Evolutionary conservation across 352 stramenopile genomes (phyloP), one percentile per base, ranked within the genome.

Genomic region (Albugo laibachii): DNA sequence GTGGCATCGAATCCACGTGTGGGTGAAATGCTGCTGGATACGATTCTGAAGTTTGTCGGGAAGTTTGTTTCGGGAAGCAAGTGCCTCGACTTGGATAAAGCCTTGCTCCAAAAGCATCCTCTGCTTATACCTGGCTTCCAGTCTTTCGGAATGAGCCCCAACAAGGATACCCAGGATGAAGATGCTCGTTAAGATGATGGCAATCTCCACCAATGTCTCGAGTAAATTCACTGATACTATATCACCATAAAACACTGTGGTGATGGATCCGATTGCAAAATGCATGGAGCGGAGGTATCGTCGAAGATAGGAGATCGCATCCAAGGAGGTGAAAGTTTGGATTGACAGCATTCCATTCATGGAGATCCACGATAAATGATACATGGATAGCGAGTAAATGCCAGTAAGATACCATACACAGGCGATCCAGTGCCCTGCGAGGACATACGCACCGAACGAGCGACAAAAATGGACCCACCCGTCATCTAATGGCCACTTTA

Each of bases 91-190:
- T 59, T 80, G 64, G 18, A 59, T 63, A 21, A 83, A 50, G 43
- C 79, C 68, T 55, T 81, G 66, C 54, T 81, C 71, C 41, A 83
- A 81, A 41, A 74, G 47, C 66, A 81, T 80, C 19, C 65, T 62
- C 38, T 69, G 61, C 54, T 77, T 72, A 58, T 80, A 81, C 41
- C 66, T 68, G 18, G 66, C 48, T 49, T 80, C 66, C 38, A 83
- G 65, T 43, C 66, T 61, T 55, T 83, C 65, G 38, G 62, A 57
- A 27, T 80, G 66, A 0, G 66, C 71, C 2, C 68, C 71, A 1
- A 78, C 66, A 6, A 83, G 57, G 45, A 69, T 71, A n/a, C 71
- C 71, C 38, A 77, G 81, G 36, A 80, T 66, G 46, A 83, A 63
- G 48, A 83, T 83, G 47, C 65, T 71, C 11, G 65, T 42, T n/a